phyloP scores from a whole-genome alignment of 495 filamentous ascomycete genomes.

The Tirmania nivea region DNA sequence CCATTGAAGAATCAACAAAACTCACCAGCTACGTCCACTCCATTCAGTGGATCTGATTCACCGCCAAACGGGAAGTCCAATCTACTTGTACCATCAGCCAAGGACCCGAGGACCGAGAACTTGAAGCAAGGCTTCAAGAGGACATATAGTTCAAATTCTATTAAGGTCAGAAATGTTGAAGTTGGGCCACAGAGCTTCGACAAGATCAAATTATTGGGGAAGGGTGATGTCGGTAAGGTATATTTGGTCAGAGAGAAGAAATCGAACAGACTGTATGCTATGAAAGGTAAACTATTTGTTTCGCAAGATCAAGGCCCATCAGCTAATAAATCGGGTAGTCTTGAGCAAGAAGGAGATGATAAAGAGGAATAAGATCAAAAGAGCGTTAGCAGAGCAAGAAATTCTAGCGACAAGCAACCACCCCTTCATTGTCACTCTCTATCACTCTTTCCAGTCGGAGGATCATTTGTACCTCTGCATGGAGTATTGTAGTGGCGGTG shows the following conservation, averaged over 20 bases:
- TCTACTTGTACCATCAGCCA: slow-evolving; percentile 23
- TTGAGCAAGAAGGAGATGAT: slow-evolving; percentile 99
- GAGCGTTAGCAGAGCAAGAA: slow-evolving; percentile 90
- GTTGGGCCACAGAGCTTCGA: slow-evolving; percentile 91
- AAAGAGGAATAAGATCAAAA: slow-evolving; percentile 99
- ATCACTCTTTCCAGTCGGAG: slow-evolving; percentile 97
- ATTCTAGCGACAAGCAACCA: slow-evolving; percentile 97
- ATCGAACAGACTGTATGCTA: slow-evolving; percentile 80
- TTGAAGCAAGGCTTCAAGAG: slow-evolving; percentile 46
- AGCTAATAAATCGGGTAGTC: slow-evolving; percentile 30
- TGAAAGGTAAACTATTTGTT: slow-evolving; percentile 55
- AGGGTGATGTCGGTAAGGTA: slow-evolving; percentile 96
- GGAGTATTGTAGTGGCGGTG: slow-evolving; percentile 97
- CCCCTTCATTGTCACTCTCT: slow-evolving; percentile 94
- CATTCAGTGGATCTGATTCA: not conserved
- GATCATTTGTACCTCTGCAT: slow-evolving; percentile 97
- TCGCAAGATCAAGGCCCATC: not conserved
- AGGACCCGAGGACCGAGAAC: slow-evolving; percentile 10
- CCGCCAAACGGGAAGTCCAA: not conserved
- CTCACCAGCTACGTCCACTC: not conserved
- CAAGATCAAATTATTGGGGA: slow-evolving; percentile 97
- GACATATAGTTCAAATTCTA: slow-evolving; percentile 97
- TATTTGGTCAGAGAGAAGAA: slow-evolving; percentile 97
- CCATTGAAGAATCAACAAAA: not conserved
- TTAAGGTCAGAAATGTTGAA: slow-evolving; percentile 92